Base-by-base conservation (phyloP, 139 green algal genomes). In the Asterochloris sp. region DNA sequence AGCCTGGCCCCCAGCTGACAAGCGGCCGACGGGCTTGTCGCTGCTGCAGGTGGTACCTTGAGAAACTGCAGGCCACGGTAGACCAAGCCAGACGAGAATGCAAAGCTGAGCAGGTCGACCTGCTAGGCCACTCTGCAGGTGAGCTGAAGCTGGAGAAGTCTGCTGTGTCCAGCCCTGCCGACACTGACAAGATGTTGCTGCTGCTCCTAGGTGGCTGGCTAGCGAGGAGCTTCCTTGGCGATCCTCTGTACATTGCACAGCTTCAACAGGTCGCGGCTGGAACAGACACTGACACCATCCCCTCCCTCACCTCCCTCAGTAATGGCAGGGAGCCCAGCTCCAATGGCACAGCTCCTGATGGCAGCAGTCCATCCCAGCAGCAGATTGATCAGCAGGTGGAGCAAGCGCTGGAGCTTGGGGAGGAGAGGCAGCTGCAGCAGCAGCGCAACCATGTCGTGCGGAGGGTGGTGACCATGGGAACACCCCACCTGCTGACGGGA, bases 51-150 rank as follows among this genome's bases (percentile, higher is more conserved):
- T 93, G 90, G 90, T 96, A 95, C 85, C 75, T 96, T 26, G 83
- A 92, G 12, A 73, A 80, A 1, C 83, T 95, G 69, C 83, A 88
- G 26, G 85, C 74, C 2, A 83, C 87, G 0, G 87, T 96, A 63
- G 69, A 92, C 61, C 26, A 54, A 15, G 91, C 92, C 16, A 79
- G 90, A 23, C 54, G 77, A 73, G 86, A 91, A 28, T n/a, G 62
- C 24, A 61, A 67, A 13, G n/a, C 28, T 83, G 69, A 17, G 26
- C 87, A 91, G 78, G 91, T 92, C 54, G 77, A 87, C 23, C 66
- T 95, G 27, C 83, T 95, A 13, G 85, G 85, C 21, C 91, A 95
- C 79, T 90, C 83, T 38, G 92, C 92, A 9, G 92, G 92, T 29
- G 38, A 54, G 4, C 38, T 54, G 38, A 2, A 54, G 38, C 38